Percentiles rank a stretch among this genome's conserved stretches.
These are phyloP conservation scores for Marsdenia floribunda DNA, from an alignment of 257 asterid species.

Conservation along the genomic window DNA sequence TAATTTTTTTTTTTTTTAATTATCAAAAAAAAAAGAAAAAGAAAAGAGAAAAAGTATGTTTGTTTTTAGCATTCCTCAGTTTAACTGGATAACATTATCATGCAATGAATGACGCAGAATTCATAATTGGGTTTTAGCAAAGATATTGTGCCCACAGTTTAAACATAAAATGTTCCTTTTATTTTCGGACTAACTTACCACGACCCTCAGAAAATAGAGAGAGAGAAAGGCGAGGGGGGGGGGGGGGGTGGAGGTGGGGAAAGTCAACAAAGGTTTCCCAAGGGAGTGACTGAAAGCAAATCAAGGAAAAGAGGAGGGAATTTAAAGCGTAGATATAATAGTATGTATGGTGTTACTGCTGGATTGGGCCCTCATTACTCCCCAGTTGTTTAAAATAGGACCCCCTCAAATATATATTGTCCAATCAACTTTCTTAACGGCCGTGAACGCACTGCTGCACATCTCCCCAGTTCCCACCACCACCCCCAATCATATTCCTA, in stretches of 20 bases:
- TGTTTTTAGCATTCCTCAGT: no score
- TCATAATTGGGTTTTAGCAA: no score
- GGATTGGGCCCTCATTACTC: neutral
- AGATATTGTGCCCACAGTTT: no score
- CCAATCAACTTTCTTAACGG: neutral
- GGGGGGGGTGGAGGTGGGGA: neutral
- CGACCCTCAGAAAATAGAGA: no score
- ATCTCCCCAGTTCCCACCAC: neutral
- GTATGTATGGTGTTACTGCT: neutral
- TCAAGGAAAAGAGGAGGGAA: neutral
- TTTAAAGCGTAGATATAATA: no score
- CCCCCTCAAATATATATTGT: neutral
- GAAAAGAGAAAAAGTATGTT: no score
- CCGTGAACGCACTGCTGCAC: neutral
- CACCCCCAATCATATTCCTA: neutral
- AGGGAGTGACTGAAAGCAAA: neutral
- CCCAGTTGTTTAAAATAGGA: neutral
- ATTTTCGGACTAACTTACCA: no score
- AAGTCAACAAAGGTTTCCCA: slow-evolving; percentile 9
- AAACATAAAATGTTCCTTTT: no score
- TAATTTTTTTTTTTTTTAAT: no score
- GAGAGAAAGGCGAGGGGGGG: neutral
- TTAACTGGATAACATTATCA: no score
- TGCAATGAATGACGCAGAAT: no score
- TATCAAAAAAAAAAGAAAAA: no score